Evolutionary conservation across 2,329 filamentous ascomycete species (phyloP).

Genomic region (Cercospora sp.): DNA sequence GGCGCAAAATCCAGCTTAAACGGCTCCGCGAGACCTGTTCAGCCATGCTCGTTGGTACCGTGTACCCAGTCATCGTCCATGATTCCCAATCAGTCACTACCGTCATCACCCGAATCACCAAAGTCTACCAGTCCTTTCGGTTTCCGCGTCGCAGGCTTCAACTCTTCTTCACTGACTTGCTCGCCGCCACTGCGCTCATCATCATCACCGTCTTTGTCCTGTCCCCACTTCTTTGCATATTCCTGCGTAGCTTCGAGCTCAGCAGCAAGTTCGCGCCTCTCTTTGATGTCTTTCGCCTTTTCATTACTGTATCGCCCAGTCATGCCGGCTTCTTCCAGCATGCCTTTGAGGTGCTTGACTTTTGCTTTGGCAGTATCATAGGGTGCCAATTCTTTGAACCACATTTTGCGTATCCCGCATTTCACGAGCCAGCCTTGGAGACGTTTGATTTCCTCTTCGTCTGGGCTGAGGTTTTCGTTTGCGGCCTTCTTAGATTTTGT

Average conservation of each 20-base stretch:
- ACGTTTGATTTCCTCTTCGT: slow-evolving; percentile 81
- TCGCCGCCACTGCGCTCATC: slow-evolving; percentile 18
- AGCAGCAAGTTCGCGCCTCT: slow-evolving; percentile 76
- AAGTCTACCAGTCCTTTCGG: slow-evolving; percentile 42
- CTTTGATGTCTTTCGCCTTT: slow-evolving; percentile 83
- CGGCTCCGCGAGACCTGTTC: no score
- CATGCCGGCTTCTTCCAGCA: slow-evolving; percentile 85
- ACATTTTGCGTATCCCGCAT: slow-evolving; percentile 90
- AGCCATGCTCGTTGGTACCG: neutral
- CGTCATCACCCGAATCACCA: slow-evolving; percentile 40
- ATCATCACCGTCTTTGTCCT: slow-evolving; percentile 27
- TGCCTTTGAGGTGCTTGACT: slow-evolving; percentile 74
- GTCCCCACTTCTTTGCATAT: slow-evolving; percentile 77
- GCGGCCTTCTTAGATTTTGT: slow-evolving; percentile 33
- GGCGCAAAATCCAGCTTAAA: neutral
- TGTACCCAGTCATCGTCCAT: neutral
- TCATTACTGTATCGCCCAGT: slow-evolving; percentile 82
- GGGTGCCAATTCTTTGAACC: slow-evolving; percentile 78
- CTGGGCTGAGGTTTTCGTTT: slow-evolving; percentile 53
- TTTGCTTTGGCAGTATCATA: slow-evolving; percentile 75
- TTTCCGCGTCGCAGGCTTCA: slow-evolving; percentile 27
- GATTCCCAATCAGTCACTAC: slow-evolving; percentile 27
- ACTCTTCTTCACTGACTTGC: slow-evolving; percentile 16
- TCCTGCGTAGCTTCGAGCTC: slow-evolving; percentile 84
- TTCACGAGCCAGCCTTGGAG: slow-evolving; percentile 84